Conservation (phyloP, 140 eudicot genomes). For the Senecio squalidus region DNA sequence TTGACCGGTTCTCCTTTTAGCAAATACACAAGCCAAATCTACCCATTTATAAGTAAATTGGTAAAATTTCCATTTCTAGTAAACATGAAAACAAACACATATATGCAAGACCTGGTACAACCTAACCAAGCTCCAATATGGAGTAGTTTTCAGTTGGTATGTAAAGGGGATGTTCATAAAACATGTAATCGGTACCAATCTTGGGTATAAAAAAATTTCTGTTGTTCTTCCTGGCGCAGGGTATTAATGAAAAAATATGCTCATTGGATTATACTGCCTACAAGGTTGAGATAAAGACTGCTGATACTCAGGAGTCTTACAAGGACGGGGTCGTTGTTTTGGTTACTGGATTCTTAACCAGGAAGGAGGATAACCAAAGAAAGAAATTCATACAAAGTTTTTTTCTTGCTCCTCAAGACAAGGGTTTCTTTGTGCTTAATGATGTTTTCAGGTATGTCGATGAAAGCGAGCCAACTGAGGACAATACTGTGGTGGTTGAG, state of each 20-base stretch:
- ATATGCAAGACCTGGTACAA: not conserved
- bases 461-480: conserved; percentile 37
- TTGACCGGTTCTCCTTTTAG: too few species aligned
- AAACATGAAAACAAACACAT: conserved; percentile 8
- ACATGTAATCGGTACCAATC: not conserved
- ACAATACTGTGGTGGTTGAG: conserved; percentile 17
- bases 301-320: conserved; percentile 78
- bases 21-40: too few species aligned
- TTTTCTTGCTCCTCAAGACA: conserved; percentile 84
- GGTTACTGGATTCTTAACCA: conserved; percentile 75
- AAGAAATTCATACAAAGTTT: conserved; percentile 69
- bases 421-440: conserved; percentile 72
- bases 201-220: not conserved
- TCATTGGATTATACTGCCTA: conserved; percentile 65
- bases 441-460: conserved; percentile 73
- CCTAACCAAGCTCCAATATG: not conserved
- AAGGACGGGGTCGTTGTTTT: conserved; percentile 72
- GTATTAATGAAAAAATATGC: conserved; percentile 58
- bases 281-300: conserved; percentile 78
- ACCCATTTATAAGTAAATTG: too few species aligned
- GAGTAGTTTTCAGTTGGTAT: not conserved
- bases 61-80: too few species aligned
- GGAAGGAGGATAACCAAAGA: conserved; percentile 56
- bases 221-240: conserved; percentile 39
- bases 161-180: not conserved